phyloP scores from a whole-genome alignment of 73 alveolate species.

The Blepharisma stoltei region DNA sequence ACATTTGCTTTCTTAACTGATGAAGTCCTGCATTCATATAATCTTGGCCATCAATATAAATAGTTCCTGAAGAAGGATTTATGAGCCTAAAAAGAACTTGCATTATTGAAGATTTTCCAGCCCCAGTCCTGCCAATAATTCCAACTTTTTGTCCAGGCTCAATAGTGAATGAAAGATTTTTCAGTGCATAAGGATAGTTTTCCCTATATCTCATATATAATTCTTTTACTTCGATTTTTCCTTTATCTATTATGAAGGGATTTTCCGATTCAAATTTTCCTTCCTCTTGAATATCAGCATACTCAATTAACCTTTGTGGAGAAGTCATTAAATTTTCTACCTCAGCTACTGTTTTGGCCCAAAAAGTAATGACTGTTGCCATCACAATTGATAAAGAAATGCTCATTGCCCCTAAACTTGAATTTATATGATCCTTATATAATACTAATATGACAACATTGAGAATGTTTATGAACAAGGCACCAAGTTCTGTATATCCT shows the following conservation, averaged over 20 bases:
- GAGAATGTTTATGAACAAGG: background rate
- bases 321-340: constrained; percentile 19
- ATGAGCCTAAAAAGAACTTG: constrained; percentile 54
- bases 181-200: constrained; percentile 38
- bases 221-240: constrained; percentile 29
- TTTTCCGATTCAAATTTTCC: background rate
- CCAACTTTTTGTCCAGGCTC: constrained; percentile 82
- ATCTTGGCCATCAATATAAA: constrained; percentile 65
- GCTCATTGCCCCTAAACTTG: constrained; percentile 5
- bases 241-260: background rate
- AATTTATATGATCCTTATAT: constrained; percentile 8
- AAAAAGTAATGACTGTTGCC: background rate
- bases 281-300: background rate
- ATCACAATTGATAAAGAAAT: background rate
- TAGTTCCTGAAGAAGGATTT: constrained; percentile 7
- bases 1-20: constrained; percentile 53
- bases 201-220: constrained; percentile 45
- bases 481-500: background rate
- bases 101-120: constrained; percentile 90
- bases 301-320: background rate
- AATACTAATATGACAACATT: background rate
- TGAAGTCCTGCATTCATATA: constrained; percentile 52
- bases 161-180: constrained; percentile 60
- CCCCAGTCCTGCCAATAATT: constrained; percentile 94
- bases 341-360: background rate